phyloP scores from a whole-genome alignment of 495 filamentous ascomycete species.

The Trichocladium uniseriatum region DNA sequence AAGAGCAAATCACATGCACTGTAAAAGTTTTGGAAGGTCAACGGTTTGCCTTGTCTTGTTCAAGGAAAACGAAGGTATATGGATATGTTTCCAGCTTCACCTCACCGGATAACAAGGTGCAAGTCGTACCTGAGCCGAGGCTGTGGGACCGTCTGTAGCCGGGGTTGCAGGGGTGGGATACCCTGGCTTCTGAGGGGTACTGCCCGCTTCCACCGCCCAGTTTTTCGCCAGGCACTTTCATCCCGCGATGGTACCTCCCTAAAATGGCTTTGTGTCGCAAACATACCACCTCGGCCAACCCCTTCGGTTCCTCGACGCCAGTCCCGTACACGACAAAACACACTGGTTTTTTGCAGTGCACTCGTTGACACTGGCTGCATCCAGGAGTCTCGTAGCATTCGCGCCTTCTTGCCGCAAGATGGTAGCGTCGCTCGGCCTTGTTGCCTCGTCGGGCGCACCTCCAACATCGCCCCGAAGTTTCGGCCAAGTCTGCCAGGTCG shows the following conservation, averaged over 20 bases:
- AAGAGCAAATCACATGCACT: too few species aligned
- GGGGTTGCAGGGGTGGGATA: not conserved
- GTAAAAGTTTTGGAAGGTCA: too few species aligned
- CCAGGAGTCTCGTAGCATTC: not conserved
- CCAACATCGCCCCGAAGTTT: too few species aligned
- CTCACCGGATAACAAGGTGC: too few species aligned
- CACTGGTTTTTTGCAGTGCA: not conserved
- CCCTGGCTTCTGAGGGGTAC: not conserved
- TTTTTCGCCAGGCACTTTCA: not conserved
- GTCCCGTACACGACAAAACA: not conserved
- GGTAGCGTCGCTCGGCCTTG: not conserved
- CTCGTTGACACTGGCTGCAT: not conserved
- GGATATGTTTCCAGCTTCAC: too few species aligned
- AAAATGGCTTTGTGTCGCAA: too few species aligned
- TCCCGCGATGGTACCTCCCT: too few species aligned
- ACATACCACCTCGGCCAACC: too few species aligned
- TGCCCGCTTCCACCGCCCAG: not conserved
- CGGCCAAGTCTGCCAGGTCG: too few species aligned
- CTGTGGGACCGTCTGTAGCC: not conserved
- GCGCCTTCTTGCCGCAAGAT: conserved; percentile 1
- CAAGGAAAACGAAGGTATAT: too few species aligned
- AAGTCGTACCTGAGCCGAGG: not conserved
- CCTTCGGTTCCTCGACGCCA: too few species aligned
- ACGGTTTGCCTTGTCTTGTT: too few species aligned
- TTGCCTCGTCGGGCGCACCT: not conserved